Conservation (phyloP, 78 protist species). For the Tieghemostelium lacteum region DNA sequence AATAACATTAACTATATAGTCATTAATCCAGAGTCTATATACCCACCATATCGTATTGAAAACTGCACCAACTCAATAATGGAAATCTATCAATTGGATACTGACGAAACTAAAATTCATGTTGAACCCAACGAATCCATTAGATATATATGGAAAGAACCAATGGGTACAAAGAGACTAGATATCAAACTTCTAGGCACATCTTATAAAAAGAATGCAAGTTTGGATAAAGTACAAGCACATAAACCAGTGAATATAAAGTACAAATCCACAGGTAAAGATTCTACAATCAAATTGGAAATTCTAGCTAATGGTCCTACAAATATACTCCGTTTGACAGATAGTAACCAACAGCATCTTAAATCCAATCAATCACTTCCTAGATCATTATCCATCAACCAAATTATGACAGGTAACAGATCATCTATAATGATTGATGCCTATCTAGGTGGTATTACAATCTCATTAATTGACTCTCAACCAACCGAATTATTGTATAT, state of each 20-base stretch:
- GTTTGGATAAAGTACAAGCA: constrained; percentile 32
- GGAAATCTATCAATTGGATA: constrained; percentile 12
- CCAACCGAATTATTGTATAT: constrained; percentile 49
- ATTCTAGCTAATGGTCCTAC: constrained; percentile 65
- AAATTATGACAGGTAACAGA: background rate
- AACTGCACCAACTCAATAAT: constrained; percentile 18
- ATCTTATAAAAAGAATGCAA: constrained; percentile 13
- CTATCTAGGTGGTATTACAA: constrained; percentile 8
- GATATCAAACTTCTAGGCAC: constrained; percentile 29
- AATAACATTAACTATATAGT: constrained; percentile 34
- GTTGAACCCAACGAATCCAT: constrained; percentile 6
- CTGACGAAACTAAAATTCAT: background rate
- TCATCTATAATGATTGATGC: background rate
- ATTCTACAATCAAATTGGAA: constrained; percentile 10
- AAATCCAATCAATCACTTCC: background rate
- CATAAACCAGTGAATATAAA: constrained; percentile 5
- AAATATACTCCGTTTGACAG: constrained; percentile 30
- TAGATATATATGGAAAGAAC: constrained; percentile 40
- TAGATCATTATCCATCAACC: background rate
- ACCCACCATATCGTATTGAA: constrained; percentile 55
- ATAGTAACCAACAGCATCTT: constrained; percentile 31
- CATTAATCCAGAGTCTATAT: constrained; percentile 51
- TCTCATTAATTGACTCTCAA: constrained; percentile 39
- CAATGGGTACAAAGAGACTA: constrained; percentile 11
- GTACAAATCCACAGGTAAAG: background rate